These are phyloP conservation scores for Euptelea pleiosperma DNA, from an alignment of 164 flowering plant species.

Conservation along the genomic window DNA sequence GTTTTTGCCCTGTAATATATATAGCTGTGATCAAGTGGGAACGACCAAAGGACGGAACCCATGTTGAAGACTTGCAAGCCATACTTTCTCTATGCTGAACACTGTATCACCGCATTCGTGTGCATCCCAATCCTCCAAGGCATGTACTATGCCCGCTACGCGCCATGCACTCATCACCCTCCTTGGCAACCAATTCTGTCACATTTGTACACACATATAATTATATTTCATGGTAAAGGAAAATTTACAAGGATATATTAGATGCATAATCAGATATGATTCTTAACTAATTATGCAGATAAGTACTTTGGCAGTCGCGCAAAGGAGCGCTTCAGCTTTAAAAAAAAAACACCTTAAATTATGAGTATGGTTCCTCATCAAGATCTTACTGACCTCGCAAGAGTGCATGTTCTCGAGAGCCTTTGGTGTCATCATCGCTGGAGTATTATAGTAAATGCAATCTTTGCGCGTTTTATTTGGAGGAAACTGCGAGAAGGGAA, in stretches of 20 bases:
- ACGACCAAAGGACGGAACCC: slow-evolving; percentile 17
- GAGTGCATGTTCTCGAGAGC: slow-evolving; percentile 52
- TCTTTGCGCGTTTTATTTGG: slow-evolving; percentile 39
- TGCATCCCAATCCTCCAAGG: slow-evolving; percentile 16
- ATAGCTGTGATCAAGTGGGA: no score
- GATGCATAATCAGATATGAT: no score
- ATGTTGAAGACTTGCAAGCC: slow-evolving; percentile 9
- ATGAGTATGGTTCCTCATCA: no score
- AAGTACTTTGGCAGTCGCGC: no score
- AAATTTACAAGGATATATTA: no score
- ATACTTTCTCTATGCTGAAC: slow-evolving; percentile 10
- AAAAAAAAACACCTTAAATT: no score
- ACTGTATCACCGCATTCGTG: slow-evolving; percentile 17
- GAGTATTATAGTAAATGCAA: slow-evolving; percentile 50
- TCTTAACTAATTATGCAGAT: no score
- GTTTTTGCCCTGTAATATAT: no score
- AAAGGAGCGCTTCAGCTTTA: no score
- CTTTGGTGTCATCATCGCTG: slow-evolving; percentile 47
- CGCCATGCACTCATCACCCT: slow-evolving; percentile 27
- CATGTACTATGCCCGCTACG: slow-evolving; percentile 19
- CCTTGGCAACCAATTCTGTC: slow-evolving; percentile 25
- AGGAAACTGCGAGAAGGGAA: slow-evolving; percentile 55
- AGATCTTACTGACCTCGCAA: slow-evolving; percentile 50
- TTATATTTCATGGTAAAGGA: background rate
- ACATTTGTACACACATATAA: background rate